These are phyloP conservation scores for Primulina tabacum DNA, from an alignment of 257 asterid genomes.

Conservation along the genomic window DNA sequence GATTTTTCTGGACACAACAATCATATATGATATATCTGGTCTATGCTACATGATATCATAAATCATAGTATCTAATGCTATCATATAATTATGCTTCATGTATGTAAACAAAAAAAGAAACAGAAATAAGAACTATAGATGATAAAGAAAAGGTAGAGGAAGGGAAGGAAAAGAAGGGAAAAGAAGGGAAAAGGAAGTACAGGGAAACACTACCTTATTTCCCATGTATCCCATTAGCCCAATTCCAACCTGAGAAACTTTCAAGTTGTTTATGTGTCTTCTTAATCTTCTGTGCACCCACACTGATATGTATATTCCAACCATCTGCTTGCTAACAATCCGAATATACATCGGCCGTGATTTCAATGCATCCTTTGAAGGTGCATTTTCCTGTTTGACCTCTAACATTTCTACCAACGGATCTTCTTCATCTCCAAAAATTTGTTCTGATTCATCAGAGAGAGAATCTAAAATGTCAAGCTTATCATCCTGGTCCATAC, in stretches of 20 bases:
- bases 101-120: no score
- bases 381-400: constrained; percentile 21
- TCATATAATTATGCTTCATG: no score
- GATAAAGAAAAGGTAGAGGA: background rate
- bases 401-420: constrained; percentile 37
- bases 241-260: constrained; percentile 89
- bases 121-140: background rate
- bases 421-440: constrained; percentile 58
- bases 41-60: background rate
- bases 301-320: constrained; percentile 86
- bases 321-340: constrained; percentile 96
- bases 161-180: background rate
- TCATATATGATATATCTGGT: no score
- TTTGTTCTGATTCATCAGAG: constrained; percentile 45
- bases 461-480: constrained; percentile 41
- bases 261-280: constrained; percentile 77
- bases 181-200: background rate
- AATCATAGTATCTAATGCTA: background rate
- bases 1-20: background rate
- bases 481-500: constrained; percentile 41
- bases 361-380: constrained; percentile 24
- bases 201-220: constrained; percentile 59
- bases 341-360: constrained; percentile 56
- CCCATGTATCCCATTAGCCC: constrained; percentile 99
- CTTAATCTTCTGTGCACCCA: constrained; percentile 82